These are phyloP conservation scores for Nemophila menziesii DNA, from an alignment of 257 asterid species.

Conservation along the genomic window DNA sequence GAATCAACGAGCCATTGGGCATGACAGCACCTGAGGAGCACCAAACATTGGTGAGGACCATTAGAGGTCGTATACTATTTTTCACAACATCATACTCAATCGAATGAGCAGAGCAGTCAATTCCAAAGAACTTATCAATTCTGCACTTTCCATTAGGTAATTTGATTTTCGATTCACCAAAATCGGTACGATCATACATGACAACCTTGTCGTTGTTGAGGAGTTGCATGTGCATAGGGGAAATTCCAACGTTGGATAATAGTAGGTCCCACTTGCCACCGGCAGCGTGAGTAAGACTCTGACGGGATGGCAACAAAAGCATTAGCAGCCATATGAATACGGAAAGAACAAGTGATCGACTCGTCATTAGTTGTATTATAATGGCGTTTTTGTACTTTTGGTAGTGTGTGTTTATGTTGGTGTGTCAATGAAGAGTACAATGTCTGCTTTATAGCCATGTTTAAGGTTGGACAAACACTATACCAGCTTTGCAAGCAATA, in stretches of 20 bases:
- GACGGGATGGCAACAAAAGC: background rate
- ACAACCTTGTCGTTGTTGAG: conserved; percentile 29
- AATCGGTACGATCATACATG: conserved; percentile 32
- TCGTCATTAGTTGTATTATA: background rate
- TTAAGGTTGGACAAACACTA: too few species aligned
- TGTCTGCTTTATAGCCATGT: too few species aligned
- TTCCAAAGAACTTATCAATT: conserved; percentile 10
- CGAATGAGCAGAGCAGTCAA: conserved; percentile 61
- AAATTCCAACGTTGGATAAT: conserved; percentile 18
- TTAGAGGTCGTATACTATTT: conserved; percentile 43
- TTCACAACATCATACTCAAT: conserved; percentile 34
- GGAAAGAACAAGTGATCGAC: background rate
- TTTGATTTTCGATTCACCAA: conserved; percentile 36
- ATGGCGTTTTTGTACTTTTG: too few species aligned
- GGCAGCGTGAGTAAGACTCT: conserved; percentile 5
- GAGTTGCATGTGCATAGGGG: conserved; percentile 34
- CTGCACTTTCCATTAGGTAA: conserved; percentile 30
- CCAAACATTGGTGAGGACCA: conserved; percentile 44
- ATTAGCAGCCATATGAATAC: background rate
- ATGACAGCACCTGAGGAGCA: conserved; percentile 52
- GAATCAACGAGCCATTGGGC: conserved; percentile 35
- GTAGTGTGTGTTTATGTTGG: too few species aligned
- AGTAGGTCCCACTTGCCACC: conserved; percentile 15
- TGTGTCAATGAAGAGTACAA: too few species aligned
- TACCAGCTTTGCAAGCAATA: too few species aligned